Evolutionary conservation across 2,329 filamentous ascomycete species (phyloP).

Genomic region (Microdochium nivale): DNA sequence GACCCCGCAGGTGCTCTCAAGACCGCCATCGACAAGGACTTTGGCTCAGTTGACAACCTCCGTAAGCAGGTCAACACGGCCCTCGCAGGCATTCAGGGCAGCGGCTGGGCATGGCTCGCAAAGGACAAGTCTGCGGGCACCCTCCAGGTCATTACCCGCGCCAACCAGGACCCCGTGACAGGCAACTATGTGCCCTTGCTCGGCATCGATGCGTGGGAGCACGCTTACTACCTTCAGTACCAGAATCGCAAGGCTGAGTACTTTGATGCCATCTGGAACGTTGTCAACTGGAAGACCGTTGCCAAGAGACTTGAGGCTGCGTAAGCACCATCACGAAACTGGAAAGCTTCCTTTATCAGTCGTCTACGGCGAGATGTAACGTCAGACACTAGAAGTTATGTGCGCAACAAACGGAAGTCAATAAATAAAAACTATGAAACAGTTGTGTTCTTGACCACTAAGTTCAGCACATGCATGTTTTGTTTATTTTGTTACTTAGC

Average conservation of each 20-base stretch:
- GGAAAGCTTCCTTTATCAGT: no score
- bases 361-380: no score
- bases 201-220: slow-evolving; percentile 59
- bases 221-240: slow-evolving; percentile 55
- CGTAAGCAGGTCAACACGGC: slow-evolving; percentile 43
- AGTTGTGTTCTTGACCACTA: no score
- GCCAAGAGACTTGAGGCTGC: slow-evolving; percentile 19
- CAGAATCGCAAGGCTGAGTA: slow-evolving; percentile 79
- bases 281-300: slow-evolving; percentile 58
- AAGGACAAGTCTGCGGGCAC: slow-evolving; percentile 38
- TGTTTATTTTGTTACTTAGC: no score
- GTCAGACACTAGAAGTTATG: no score
- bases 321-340: no score
- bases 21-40: slow-evolving; percentile 42
- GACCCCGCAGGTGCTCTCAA: slow-evolving; percentile 37
- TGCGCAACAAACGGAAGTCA: no score
- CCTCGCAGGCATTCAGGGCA: slow-evolving; percentile 53
- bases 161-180: slow-evolving; percentile 54
- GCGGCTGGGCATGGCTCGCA: slow-evolving; percentile 61
- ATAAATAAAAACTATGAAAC: no score
- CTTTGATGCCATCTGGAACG: slow-evolving; percentile 72
- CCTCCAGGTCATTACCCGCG: slow-evolving; percentile 51
- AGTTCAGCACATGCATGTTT: no score
- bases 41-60: slow-evolving; percentile 45
- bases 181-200: slow-evolving; percentile 41